Evolutionary conservation across 163 green algal species (phyloP).

Genomic region (Scenedesmus sp.): DNA sequence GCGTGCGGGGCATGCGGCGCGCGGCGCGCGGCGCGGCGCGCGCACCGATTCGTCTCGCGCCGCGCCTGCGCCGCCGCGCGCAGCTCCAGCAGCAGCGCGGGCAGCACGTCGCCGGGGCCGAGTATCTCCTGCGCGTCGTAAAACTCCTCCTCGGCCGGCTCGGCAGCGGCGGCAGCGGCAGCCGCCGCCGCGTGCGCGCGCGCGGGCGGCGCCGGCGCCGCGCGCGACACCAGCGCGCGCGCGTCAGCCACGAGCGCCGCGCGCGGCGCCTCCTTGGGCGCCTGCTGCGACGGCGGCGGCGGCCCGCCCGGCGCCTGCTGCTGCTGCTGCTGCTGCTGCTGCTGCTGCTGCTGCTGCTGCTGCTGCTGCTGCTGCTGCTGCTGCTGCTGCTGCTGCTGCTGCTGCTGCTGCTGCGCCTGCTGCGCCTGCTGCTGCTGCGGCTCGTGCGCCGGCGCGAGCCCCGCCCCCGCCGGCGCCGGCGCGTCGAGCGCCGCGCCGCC

Average conservation of each 20-base stretch:
- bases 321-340: conserved; percentile 10
- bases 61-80: not conserved
- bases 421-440: conserved; percentile 25
- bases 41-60: conserved; percentile 25
- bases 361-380: conserved; percentile 9
- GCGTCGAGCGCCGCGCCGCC: no score
- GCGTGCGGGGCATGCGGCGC: no score
- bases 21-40: not conserved
- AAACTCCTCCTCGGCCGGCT: conserved; percentile 17
- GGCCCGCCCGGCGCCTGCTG: conserved; percentile 1
- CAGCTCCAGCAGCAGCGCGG: conserved; percentile 26
- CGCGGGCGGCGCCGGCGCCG: not conserved
- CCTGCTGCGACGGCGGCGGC: conserved; percentile 3
- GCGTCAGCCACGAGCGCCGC: conserved; percentile 1
- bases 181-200: not conserved
- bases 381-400: not conserved
- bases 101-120: not conserved
- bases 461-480: no score
- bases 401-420: conserved; percentile 22
- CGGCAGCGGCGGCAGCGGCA: not conserved
- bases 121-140: conserved; percentile 38
- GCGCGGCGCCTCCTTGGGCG: not conserved
- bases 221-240: not conserved
- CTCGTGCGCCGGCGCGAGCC: no score
- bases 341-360: not conserved